Evolutionary conservation across 768 basidiomycete species (phyloP).

Genomic region (Cystobasidium ongulense): DNA sequence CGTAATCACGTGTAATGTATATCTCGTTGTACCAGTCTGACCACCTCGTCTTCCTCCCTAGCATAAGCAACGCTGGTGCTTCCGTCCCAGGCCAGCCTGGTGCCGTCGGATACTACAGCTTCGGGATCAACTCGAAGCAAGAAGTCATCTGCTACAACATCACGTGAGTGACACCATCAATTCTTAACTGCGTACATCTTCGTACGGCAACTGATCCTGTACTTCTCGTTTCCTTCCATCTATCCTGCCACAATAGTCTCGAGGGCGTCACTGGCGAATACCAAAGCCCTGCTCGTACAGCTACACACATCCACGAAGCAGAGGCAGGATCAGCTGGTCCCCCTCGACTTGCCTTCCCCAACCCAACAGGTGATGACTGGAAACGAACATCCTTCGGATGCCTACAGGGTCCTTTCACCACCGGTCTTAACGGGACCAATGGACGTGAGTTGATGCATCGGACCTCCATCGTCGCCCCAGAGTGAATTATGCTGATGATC

Average conservation of each 20-base stretch:
- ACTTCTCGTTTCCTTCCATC: neutral
- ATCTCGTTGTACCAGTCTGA: too few species aligned
- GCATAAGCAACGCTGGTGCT: conserved; percentile 10
- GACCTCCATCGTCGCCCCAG: neutral
- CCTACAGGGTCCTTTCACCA: conserved; percentile 43
- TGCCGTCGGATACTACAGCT: conserved; percentile 26
- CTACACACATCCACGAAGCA: conserved; percentile 29
- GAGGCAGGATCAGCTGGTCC: conserved; percentile 28
- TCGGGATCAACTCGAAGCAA: conserved; percentile 21
- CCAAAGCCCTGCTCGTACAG: conserved; percentile 17
- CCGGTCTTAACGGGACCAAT: conserved; percentile 41
- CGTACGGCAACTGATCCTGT: neutral
- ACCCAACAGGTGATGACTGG: conserved; percentile 44
- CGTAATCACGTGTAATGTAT: neutral
- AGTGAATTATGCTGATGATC: neutral
- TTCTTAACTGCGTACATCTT: neutral
- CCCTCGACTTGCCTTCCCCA: conserved; percentile 45
- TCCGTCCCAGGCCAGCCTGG: conserved; percentile 16
- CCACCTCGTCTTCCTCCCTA: neutral
- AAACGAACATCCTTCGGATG: conserved; percentile 43
- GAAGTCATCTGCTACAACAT: conserved; percentile 33
- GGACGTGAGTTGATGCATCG: conserved; percentile 38
- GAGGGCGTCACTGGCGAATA: conserved; percentile 27
- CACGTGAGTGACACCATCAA: conserved; percentile 29
- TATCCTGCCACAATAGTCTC: conserved; percentile 6